Percentiles rank a stretch among this genome's conserved stretches.
These are phyloP conservation scores for Septoria petroselini DNA, from an alignment of 2,329 filamentous ascomycete genomes.

Conservation along the genomic window DNA sequence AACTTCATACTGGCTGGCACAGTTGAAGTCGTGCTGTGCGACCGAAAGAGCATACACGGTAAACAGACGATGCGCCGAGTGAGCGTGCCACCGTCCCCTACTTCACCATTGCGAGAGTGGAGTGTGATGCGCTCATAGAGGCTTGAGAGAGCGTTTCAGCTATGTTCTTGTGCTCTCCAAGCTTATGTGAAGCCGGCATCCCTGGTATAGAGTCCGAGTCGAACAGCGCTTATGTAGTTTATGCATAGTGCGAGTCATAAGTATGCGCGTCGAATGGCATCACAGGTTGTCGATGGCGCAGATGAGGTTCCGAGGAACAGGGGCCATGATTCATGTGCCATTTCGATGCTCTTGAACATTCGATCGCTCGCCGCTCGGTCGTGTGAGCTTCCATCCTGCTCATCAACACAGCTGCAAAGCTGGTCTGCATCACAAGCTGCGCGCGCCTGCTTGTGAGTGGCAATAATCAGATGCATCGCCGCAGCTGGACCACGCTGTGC, in stretches of 20 bases:
- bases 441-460: too few relatives aligned
- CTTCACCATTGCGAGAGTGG: conserved; percentile 4
- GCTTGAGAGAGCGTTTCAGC: neutral
- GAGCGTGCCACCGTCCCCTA: neutral
- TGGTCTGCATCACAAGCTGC: too few relatives aligned
- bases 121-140: conserved; percentile 7
- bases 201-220: conserved; percentile 1
- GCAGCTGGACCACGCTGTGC: too few relatives aligned
- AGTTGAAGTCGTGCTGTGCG: neutral
- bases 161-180: neutral
- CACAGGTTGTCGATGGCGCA: neutral
- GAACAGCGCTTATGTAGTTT: neutral
- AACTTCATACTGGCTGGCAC: neutral
- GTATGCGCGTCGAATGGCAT: neutral
- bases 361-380: neutral
- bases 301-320: neutral
- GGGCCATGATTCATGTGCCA: conserved; percentile 1
- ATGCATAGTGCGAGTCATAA: neutral
- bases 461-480: too few relatives aligned
- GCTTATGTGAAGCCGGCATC: conserved; percentile 1
- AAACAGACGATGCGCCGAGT: neutral
- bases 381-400: neutral
- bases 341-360: neutral
- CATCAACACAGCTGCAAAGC: too few relatives aligned
- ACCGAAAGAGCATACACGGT: neutral